Conservation (phyloP, 495 filamentous ascomycete genomes). For the Hypoxylon crocopeplum region DNA sequence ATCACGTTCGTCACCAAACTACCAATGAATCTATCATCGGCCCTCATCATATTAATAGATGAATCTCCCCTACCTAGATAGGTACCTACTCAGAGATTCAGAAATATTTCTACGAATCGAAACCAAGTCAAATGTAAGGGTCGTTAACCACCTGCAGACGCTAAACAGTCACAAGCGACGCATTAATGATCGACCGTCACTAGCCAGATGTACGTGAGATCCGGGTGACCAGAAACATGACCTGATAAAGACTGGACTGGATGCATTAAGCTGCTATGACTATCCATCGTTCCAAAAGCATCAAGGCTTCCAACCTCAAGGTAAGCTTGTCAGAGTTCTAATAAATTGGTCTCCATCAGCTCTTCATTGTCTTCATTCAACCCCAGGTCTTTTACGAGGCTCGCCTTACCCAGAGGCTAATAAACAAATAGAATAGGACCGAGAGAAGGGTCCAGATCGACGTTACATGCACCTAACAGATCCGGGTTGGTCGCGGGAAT, state of each 20-base stretch:
- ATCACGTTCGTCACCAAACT: no score
- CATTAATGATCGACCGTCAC: conserved; percentile 33
- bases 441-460: conserved; percentile 21
- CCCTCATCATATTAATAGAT: no score
- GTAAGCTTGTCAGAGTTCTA: no score
- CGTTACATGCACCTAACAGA: conserved; percentile 19
- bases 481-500: conserved; percentile 14
- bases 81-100: not conserved
- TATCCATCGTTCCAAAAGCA: not conserved
- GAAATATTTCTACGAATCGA: not conserved
- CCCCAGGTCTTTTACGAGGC: not conserved
- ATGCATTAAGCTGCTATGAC: conserved; percentile 7
- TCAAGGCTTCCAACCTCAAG: no score
- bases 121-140: conserved; percentile 9
- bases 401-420: not conserved
- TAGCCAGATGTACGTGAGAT: conserved; percentile 11
- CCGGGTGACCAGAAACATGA: conserved; percentile 14
- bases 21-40: no score
- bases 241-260: not conserved
- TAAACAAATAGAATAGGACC: conserved; percentile 18
- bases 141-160: not conserved
- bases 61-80: no score
- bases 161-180: conserved; percentile 11
- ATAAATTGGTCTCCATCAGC: no score
- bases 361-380: not conserved